Evolutionary conservation across 306 rosid genomes (phyloP).

Genomic region (Fragaria nilgerrensis): DNA sequence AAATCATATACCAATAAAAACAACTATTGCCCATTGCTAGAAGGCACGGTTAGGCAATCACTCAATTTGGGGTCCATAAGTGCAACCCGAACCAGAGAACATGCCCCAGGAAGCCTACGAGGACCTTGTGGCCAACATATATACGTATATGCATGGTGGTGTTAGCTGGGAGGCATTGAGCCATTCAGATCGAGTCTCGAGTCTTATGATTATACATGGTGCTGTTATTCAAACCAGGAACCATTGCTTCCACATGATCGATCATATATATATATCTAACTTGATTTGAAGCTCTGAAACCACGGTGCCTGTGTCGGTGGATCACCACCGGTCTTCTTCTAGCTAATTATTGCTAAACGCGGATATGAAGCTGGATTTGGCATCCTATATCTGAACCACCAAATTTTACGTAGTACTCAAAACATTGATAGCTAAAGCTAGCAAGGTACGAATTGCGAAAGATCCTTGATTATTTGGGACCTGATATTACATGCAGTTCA

Average conservation of each 20-base stretch:
- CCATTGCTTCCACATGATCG: constrained; percentile 15
- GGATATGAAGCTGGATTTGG: constrained; percentile 13
- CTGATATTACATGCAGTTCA: background rate
- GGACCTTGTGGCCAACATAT: background rate
- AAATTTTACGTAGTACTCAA: background rate
- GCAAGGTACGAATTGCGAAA: background rate
- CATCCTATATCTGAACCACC: constrained; percentile 3
- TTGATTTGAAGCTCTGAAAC: constrained; percentile 10
- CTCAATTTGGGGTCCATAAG: background rate
- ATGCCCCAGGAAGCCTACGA: constrained; percentile 6
- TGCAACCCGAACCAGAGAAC: constrained; percentile 5
- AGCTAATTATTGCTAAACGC: constrained; percentile 5
- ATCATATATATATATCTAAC: background rate
- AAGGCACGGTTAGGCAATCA: constrained; percentile 1
- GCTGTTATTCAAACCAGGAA: constrained; percentile 39
- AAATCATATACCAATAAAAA: too few relatives aligned
- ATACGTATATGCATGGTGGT: background rate
- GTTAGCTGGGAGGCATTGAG: constrained; percentile 30
- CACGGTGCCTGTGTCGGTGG: constrained; percentile 20
- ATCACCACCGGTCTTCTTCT: constrained; percentile 22
- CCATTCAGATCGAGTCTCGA: constrained; percentile 4
- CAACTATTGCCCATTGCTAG: background rate
- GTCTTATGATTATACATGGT: constrained; percentile 7
- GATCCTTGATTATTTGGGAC: constrained; percentile 11
- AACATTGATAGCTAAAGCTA: background rate